A percentile compares a stretch with the other conserved stretches of the same genome.
Conservation (phyloP, 208 protist species). For the Phytomonas serpens region DNA sequence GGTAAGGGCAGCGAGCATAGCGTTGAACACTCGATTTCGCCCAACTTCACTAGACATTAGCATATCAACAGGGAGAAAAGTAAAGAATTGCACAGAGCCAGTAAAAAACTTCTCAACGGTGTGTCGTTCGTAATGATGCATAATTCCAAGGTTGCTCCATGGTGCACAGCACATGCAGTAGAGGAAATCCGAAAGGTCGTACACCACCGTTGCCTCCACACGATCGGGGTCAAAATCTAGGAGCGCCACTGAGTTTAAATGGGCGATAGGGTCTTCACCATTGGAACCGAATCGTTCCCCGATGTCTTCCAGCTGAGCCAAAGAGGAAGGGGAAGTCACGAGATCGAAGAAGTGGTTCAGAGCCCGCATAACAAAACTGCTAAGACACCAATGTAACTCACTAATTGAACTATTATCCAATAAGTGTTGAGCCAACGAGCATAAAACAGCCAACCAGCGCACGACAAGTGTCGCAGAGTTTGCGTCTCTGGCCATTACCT, state of each 20-base stretch:
- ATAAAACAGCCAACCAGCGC: conserved; percentile 34
- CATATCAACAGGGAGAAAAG: conserved; percentile 43
- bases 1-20: conserved; percentile 37
- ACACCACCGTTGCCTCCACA: conserved; percentile 42
- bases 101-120: conserved; percentile 47
- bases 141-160: conserved; percentile 78
- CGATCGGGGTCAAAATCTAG: conserved; percentile 31
- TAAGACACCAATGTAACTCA: conserved; percentile 36
- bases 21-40: conserved; percentile 41
- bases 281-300: conserved; percentile 6
- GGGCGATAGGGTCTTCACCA: conserved; percentile 6
- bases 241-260: neutral
- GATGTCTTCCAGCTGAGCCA: neutral
- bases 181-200: conserved; percentile 59
- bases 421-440: conserved; percentile 26
- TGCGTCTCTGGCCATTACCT: conserved; percentile 23
- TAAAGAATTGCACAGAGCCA: conserved; percentile 46
- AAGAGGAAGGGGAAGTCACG: conserved; percentile 20
- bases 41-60: conserved; percentile 44
- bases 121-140: conserved; percentile 61
- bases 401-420: conserved; percentile 40
- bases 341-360: conserved; percentile 27
- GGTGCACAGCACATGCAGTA: conserved; percentile 42
- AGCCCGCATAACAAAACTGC: conserved; percentile 39
- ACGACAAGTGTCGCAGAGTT: conserved; percentile 28